A percentile compares a stretch with the other conserved stretches of the same genome.
Evolutionary conservation across 2,329 filamentous ascomycete genomes (phyloP).

Genomic region (Amauroascus verrucosus): DNA sequence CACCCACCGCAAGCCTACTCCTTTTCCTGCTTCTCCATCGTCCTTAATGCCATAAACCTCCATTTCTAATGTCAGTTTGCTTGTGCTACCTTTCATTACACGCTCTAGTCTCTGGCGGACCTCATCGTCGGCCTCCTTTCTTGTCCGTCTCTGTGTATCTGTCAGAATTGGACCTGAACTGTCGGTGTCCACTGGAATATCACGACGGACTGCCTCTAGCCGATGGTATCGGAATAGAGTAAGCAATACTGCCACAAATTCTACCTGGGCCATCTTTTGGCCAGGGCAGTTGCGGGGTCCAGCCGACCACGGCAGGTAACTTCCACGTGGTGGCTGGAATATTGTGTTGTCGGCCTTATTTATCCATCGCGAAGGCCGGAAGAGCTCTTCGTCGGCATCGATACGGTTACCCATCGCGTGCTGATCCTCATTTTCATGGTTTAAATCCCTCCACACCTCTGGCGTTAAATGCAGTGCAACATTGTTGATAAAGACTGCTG

Average conservation of each 20-base stretch:
- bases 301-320: conserved; percentile 41
- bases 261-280: conserved; percentile 47
- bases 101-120: background rate
- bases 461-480: background rate
- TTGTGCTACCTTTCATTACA: background rate
- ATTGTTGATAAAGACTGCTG: background rate
- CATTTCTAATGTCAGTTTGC: background rate
- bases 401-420: background rate
- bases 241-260: conserved; percentile 37
- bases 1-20: background rate
- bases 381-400: background rate
- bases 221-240: background rate
- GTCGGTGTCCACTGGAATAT: background rate
- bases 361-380: background rate
- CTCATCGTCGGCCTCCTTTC: background rate
- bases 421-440: background rate
- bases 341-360: background rate
- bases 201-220: background rate
- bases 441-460: background rate
- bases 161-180: no score
- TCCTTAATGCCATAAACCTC: background rate
- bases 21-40: background rate
- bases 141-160: background rate
- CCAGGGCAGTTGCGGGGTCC: conserved; percentile 45
- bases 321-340: conserved; percentile 31